Base-by-base conservation (phyloP, 2,329 filamentous ascomycete species). In the Clonostachys rosea region DNA sequence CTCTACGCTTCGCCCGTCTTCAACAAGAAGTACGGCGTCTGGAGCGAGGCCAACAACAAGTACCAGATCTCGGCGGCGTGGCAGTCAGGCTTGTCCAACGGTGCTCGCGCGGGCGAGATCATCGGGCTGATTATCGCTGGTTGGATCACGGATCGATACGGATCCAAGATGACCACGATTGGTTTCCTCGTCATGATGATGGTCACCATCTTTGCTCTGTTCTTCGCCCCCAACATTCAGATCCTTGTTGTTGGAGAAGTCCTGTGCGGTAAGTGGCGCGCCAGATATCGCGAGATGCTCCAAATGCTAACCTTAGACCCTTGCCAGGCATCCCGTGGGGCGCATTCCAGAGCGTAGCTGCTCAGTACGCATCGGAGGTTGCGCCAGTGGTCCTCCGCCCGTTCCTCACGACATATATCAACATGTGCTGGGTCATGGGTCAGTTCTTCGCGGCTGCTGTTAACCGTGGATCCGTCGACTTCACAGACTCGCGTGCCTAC, bases 371-470 rank as follows among this genome's bases (percentile, higher is more conserved):
- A 0, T 75, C 78, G 6, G 78, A 81, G 50, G 67, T 76, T 11
- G 66, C 70, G 5, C 71, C 71, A n/a, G 59, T 68, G 42, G 70
- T 70, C 3, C 67, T 81, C 3, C 65, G 77, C 5, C 70, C 72
- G 0, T 78, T 78, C 41, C 65, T 81, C 4, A 79, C 76, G 0
- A 75, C 73, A 0, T 79, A 75, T 46, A 74, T 76, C 55, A 81
- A 81, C 51, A 68, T 80, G 59, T 80, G 76, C 52, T 81, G 76
- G 73, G 74, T 77, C 4, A 73, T 79, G 43, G 78, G 78, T 1
- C 76, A 81, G 50, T 68, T 81, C 52, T 66, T 77, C 42, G 68
- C 69, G 1, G 68, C 71, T 1, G 73, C 70, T 0, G 73, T 79
- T 12, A 69, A 74, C 50, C 67, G 68, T 35, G 67, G 61, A 6